Base-by-base conservation (phyloP, 2,329 filamentous ascomycete genomes). In the Fusarium gaditjirri region DNA sequence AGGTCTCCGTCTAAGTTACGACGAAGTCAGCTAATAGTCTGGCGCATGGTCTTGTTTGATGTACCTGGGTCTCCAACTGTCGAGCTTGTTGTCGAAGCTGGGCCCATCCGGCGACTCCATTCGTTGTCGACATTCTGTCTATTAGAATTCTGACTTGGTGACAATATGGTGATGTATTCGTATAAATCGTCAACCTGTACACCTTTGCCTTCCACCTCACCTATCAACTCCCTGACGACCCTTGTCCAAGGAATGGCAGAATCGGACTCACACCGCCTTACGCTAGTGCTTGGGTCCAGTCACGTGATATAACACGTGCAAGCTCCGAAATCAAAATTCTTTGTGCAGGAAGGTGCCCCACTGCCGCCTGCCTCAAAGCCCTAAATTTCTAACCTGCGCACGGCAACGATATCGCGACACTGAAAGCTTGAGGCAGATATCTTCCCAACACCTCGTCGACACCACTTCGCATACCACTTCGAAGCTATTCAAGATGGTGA, bases 21-120 rank as follows among this genome's bases (percentile, higher is more conserved):
- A 52, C 69, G 46, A 72, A 65, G 70, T 77, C 76, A 77, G 69
- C 63, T 66, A 63, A 39, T 50, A 57, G 36, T 59, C 39, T 27
- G 60, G 64, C 66, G 68, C 63, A 76, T 72, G 50, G 69, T 69
- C 52, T 61, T 42, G 57, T 67, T 68, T 23, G 16, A 54, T 81
- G 73, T 86, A 97, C 95, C 88, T 98, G 95, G 68, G 92, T 94
- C 83, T 99, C 96, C 70, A 98, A 86, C 47, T 91, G 90, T 77
- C 96, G 89, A 69, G 94, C 94, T 84, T 98, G 95, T 81, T 98
- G 94, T 77, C 96, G 93, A 75, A 98, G 88, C 84, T 98, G 94
- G 78, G 94, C 92, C 96, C 96, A 99, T 84, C 94, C 92, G 71
- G 88, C 86, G 71, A 83, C 90, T 72, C 88, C 84, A 8, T 68